Evolutionary conservation across 2,329 filamentous ascomycete species (phyloP), one percentile per base, ranked within the genome.

Genomic region (Ilyonectria destructans): DNA sequence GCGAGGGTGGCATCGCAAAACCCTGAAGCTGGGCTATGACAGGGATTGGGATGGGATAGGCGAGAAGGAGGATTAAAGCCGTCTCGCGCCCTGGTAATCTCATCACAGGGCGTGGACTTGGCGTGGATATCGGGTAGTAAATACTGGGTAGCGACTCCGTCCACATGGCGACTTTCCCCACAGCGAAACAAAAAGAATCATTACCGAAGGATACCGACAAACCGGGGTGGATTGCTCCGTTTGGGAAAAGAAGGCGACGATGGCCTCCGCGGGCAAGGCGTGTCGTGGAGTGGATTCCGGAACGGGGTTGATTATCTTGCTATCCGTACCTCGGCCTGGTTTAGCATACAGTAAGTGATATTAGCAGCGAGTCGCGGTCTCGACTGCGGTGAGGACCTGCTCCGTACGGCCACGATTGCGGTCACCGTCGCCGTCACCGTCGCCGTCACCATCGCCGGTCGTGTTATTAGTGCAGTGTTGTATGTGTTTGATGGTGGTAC

Each of bases 251-350:
- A 52, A 52, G 49, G 29, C n/a, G 49, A 12, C n/a, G 49, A 12
- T 19, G 19, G 45, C 40, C 45, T 60, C 57, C 35, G 19, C 19
- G 31, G 45, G 57, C 40, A 59, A 54, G 48, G 46, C 9, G 19
- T 21, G 19, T 21, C 58, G 26, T 31, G 56, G 15, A 15, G 17
- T 17, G 37, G 40, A n/a, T 29, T 48, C 17, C 29, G 9, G 54
- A 45, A 45, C 21, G 40, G 35, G 54, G 52, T 43, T 43, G 15
- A n/a, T 43, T n/a, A 8, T 15, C 15, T 17, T 43, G 40, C 40
- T 43, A n/a, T n/a, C n/a, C n/a, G n/a, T n/a, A 43, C 40, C 40
- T 43, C 40, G 40, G 8, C 40, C 15, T 8, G 40, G 40, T n/a
- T 43, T 43, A 43, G 40, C 40, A 43, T n/a, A n/a, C 40, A 43